Base-by-base conservation (phyloP, 768 basidiomycete species). In the Podaxis sp. region DNA sequence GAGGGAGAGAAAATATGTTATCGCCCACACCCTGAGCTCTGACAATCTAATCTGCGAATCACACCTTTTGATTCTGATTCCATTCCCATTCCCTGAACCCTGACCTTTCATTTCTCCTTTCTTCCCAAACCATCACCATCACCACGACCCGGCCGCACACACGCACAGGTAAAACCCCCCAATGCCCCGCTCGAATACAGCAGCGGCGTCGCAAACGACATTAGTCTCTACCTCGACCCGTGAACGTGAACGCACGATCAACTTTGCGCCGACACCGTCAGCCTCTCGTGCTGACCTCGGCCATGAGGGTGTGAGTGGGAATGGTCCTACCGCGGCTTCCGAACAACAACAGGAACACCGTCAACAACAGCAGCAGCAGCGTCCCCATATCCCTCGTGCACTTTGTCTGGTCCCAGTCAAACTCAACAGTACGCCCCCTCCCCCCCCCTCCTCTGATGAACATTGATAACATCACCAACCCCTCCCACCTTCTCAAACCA, bases 161-260 rank as follows among this genome's bases (percentile, higher is more conserved):
- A 33, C 33, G 8, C 33, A 33, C 33, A 33, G 33, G 9, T 2
- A 9, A 33, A 12, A 41, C 24, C 25, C 15, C n/a, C 2, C 29
- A 12, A 55, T 55, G 54, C 54, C 54, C 5, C 11, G 38, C 4
- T 55, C 37, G 4, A 13, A 17, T 22, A 37, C 54, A 6, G 13
- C 54, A 38, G 19, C 54, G n/a, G 37, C 54, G 19, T 55, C 54
- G 4, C 37, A 55, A 15, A 55, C 54, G 0, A 55, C 54, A 4
- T 37, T 55, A 19, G 54, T 55, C 54, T 36, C 52, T n/a, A 54
- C 29, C 11, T 29, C 52, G 17, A 33, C 63, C 38, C 68, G 68
- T 11, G 70, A 71, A 50, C 68, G 68, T 11, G 70, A 71, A 52
- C 63, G 63, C 19, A 57, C 60, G 55, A 67, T 71, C 12, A 70